Base-by-base conservation (phyloP, 345 rosid genomes). In the Eucalyptus sp. region DNA sequence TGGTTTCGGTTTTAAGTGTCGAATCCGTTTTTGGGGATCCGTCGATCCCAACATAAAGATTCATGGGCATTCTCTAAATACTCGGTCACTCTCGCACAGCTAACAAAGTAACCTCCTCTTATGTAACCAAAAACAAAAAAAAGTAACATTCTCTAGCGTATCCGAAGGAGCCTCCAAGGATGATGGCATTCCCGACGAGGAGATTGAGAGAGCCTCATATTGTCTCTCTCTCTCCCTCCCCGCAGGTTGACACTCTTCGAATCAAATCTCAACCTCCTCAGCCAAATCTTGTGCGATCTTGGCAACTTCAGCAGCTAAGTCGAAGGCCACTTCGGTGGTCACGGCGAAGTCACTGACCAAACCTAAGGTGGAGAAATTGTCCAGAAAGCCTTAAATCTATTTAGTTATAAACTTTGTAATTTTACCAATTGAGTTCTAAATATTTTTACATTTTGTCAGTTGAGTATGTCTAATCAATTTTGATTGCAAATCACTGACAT, bases 291-390 rank as follows among this genome's bases (percentile, higher is more conserved):
- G 62, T 56, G 62, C 29, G 27, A 56, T 10, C 62, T 56, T 25
- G 27, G 62, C 62, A 56, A 56, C 62, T 56, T 56, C 24, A 27
- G 60, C 27, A 3, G 60, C 60, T 24, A 56, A 56, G 29, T 56
- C 29, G 27, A 56, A 9, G 62, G 62, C 12, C 29, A 22, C 29
- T 56, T 2, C 27, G 1, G 62, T 10, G 62, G 27, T 56, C 62
- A 24, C 3, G 10, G 12, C 27, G 0, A 56, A 22, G 62, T 56
- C 12, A 25, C 51, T 0, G 6, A 50, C 51, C 51, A 50, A 50
- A 13, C 51, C 1, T 50, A 50, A 50, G 16, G 51, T 50, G 16
- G 51, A 50, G 51, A 50, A 50, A 50, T 50, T 50, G 1, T 50
- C 16, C 51, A 50, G 0, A 50, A 50, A 50, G 16, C 3, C 51